Percentiles rank a stretch among this genome's conserved stretches.
phyloP scores from a whole-genome alignment of 2,329 filamentous ascomycete genomes.

The Calonectria hongkongensis region DNA sequence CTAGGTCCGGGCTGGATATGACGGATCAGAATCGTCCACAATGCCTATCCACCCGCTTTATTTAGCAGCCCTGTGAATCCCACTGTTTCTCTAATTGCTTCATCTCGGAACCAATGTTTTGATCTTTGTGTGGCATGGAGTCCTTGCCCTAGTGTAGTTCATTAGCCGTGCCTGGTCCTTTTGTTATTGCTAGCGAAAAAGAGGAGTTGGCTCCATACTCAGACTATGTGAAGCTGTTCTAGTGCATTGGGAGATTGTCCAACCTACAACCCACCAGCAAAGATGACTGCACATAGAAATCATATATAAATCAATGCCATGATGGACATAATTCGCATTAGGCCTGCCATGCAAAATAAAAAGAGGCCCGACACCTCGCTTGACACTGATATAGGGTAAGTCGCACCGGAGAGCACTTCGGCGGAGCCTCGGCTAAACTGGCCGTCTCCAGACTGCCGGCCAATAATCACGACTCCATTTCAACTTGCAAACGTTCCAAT shows the following conservation, averaged over 20 bases:
- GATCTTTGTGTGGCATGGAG: not conserved
- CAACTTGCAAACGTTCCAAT: conserved; percentile 54
- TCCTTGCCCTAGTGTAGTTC: not conserved
- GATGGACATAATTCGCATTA: not conserved
- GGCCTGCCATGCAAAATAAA: not conserved
- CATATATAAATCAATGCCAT: not conserved
- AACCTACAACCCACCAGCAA: not conserved
- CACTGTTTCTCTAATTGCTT: not conserved
- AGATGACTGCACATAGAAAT: not conserved
- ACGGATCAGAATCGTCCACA: not conserved
- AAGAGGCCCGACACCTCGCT: no score
- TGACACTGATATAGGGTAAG: conserved; percentile 46
- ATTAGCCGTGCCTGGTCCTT: not conserved
- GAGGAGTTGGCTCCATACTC: conserved; percentile 9
- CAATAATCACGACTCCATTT: conserved; percentile 56
- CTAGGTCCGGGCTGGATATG: not conserved
- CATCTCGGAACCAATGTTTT: not conserved
- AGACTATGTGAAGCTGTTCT: not conserved
- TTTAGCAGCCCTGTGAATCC: not conserved
- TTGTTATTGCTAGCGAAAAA: conserved; percentile 13
- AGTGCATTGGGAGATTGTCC: not conserved
- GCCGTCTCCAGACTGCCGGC: conserved; percentile 38
- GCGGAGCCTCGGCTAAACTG: conserved; percentile 55
- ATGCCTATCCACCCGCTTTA: not conserved
- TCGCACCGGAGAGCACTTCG: conserved; percentile 10